phyloP scores from a whole-genome alignment of 1,139 yeast species.

The Zygosaccharomyces pseudobailii region DNA sequence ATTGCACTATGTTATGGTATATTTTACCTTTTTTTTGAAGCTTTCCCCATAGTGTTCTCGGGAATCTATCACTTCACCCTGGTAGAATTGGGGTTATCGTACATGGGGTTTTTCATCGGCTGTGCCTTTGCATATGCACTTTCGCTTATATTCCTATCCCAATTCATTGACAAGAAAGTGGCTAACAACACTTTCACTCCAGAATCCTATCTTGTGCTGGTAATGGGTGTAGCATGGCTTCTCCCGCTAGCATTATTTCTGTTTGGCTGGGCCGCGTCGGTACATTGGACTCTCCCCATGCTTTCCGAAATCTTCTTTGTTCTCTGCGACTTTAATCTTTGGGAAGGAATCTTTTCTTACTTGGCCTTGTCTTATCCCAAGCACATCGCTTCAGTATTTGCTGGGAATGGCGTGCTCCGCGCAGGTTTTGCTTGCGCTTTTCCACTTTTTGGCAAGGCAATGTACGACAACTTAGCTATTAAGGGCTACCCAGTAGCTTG shows the following conservation, averaged over 20 bases:
- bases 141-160: conserved; percentile 12
- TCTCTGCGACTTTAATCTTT: conserved; percentile 38
- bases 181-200: conserved; percentile 35
- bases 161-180: conserved; percentile 26
- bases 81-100: conserved; percentile 47
- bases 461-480: conserved; percentile 45
- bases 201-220: conserved; percentile 42
- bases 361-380: conserved; percentile 36
- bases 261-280: conserved; percentile 47
- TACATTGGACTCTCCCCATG: conserved; percentile 43
- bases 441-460: conserved; percentile 54
- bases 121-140: conserved; percentile 29
- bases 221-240: conserved; percentile 41
- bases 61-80: conserved; percentile 44
- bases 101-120: conserved; percentile 44
- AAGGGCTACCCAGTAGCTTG: conserved; percentile 51
- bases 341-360: conserved; percentile 36
- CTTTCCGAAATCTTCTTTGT: conserved; percentile 41
- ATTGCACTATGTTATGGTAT: conserved; percentile 50
- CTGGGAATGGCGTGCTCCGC: conserved; percentile 51
- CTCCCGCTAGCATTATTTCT: conserved; percentile 46
- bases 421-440: conserved; percentile 55
- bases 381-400: conserved; percentile 55
- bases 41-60: conserved; percentile 50
- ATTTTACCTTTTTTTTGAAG: conserved; percentile 55